A percentile compares a stretch with the other conserved stretches of the same genome.
Evolutionary conservation across 2,329 filamentous ascomycete species (phyloP).

Genomic region (Paecilomyces dactylethromorphus): DNA sequence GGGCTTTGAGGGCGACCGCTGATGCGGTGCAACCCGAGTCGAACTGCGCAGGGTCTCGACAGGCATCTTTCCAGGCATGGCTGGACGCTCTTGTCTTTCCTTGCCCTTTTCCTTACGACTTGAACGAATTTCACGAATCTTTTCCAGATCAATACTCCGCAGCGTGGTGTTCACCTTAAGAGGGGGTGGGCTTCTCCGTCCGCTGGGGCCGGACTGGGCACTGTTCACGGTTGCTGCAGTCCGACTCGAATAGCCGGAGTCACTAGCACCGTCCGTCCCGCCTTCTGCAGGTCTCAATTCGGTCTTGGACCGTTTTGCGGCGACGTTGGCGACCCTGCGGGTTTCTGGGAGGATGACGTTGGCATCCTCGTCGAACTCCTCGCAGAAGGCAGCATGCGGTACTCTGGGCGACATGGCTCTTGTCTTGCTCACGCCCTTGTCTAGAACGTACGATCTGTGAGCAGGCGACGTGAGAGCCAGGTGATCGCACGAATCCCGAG

Average conservation of each 20-base stretch:
- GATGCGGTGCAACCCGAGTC: constrained; percentile 21
- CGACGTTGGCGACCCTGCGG: constrained; percentile 45
- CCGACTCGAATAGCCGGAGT: constrained; percentile 58
- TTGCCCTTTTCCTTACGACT: constrained; percentile 27
- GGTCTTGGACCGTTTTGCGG: constrained; percentile 42
- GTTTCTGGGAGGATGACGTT: constrained; percentile 40
- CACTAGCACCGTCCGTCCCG: constrained; percentile 47
- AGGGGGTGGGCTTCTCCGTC: constrained; percentile 29
- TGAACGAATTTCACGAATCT: constrained; percentile 16
- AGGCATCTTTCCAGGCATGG: constrained; percentile 27
- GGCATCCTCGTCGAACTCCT: constrained; percentile 43
- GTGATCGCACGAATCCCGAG: background rate
- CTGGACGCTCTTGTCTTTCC: constrained; percentile 18
- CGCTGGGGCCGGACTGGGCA: constrained; percentile 45
- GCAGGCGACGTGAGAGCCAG: background rate
- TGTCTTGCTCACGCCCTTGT: constrained; percentile 6
- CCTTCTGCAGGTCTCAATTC: constrained; percentile 29
- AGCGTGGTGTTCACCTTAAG: constrained; percentile 31
- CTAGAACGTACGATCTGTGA: constrained; percentile 4
- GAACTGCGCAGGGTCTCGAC: constrained; percentile 24
- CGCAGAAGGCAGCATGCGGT: constrained; percentile 38
- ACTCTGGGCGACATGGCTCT: constrained; percentile 31
- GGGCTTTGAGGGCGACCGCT: constrained; percentile 27
- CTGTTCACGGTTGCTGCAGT: constrained; percentile 48
- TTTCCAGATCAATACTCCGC: constrained; percentile 18